Evolutionary conservation across 2,329 filamentous ascomycete genomes (phyloP).

Genomic region (Pestalotiopsis sp.): DNA sequence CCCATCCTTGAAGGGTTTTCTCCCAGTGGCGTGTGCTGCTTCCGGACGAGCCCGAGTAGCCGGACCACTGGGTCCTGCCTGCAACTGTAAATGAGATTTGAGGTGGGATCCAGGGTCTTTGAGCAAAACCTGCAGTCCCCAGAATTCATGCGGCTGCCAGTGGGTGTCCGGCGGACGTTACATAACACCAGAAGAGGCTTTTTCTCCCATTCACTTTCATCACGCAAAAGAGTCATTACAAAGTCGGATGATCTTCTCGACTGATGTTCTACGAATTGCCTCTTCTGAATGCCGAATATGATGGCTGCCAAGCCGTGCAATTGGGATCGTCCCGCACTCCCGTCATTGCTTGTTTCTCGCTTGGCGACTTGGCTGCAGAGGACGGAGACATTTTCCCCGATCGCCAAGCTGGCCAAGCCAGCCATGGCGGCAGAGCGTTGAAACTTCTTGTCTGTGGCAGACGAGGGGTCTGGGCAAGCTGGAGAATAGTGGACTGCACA

Average conservation of each 20-base stretch:
- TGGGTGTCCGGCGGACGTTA: not conserved
- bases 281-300: not conserved
- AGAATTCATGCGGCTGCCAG: not conserved
- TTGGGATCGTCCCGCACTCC: constrained; percentile 3
- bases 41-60: not conserved
- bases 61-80: not conserved
- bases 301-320: constrained; percentile 1
- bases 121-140: not conserved
- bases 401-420: not conserved
- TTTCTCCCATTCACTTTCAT: not conserved
- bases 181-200: not conserved
- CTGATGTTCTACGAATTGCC: not conserved
- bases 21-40: not conserved
- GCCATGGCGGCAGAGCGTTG: not conserved
- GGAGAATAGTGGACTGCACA: no score
- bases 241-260: not conserved
- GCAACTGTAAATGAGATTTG: not conserved
- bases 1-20: not conserved
- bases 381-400: not conserved
- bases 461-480: no score
- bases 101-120: not conserved
- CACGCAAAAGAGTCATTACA: not conserved
- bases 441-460: not conserved
- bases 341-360: constrained; percentile 11
- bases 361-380: constrained; percentile 7